phyloP scores from a whole-genome alignment of 495 filamentous ascomycete species.

The Filosporella fistucella region DNA sequence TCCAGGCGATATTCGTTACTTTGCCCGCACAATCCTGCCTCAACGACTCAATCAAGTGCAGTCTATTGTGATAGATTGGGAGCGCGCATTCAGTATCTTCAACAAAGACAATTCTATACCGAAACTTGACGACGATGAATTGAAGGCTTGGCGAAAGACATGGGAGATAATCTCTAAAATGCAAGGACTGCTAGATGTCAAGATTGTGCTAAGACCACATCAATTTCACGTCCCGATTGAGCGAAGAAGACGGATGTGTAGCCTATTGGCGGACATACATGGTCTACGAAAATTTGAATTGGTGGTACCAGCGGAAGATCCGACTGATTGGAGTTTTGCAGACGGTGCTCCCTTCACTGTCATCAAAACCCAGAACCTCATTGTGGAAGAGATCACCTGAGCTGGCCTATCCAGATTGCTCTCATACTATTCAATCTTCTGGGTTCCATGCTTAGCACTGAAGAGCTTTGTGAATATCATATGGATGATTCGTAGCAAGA shows the following conservation, averaged over 20 bases:
- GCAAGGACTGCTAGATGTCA: slow-evolving; percentile 9
- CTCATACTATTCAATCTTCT: too few species aligned
- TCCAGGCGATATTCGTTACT: slow-evolving; percentile 18
- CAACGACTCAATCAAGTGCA: slow-evolving; percentile 15
- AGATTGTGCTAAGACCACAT: slow-evolving; percentile 12
- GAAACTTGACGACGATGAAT: slow-evolving; percentile 9
- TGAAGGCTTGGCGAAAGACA: slow-evolving; percentile 8
- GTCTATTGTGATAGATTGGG: slow-evolving; percentile 18
- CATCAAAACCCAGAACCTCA: slow-evolving; percentile 9
- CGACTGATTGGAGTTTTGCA: slow-evolving; percentile 15
- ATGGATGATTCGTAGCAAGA: too few species aligned
- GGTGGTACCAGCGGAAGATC: slow-evolving; percentile 12
- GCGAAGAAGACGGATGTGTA: slow-evolving; percentile 15
- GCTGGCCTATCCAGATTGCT: too few species aligned
- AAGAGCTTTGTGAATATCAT: too few species aligned
- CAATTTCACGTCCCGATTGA: slow-evolving; percentile 7
- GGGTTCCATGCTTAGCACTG: too few species aligned
- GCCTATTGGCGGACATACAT: slow-evolving; percentile 14
- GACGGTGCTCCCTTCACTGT: slow-evolving; percentile 14
- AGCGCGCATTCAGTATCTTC: slow-evolving; percentile 18
- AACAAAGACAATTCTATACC: slow-evolving; percentile 15
- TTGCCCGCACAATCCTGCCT: slow-evolving; percentile 11
- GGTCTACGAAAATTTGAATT: slow-evolving; percentile 11
- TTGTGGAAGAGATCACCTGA: too few species aligned
- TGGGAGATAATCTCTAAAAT: slow-evolving; percentile 16